phyloP scores from a whole-genome alignment of 2,329 filamentous ascomycete species.

The Metarhizium sp. region DNA sequence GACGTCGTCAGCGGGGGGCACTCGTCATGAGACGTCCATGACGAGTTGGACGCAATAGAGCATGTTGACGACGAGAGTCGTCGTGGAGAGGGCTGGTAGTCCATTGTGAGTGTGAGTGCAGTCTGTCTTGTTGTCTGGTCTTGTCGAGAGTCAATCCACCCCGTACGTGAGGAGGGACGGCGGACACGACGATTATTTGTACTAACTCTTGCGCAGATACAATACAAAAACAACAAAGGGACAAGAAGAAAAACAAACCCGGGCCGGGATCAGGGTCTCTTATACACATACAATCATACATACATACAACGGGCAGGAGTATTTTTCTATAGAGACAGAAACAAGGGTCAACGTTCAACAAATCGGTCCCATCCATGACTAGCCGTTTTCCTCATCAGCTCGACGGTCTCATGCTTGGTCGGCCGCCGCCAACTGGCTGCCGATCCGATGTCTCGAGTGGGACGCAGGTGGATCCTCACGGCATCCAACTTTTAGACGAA shows the following conservation, averaged over 20 bases:
- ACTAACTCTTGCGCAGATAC: neutral
- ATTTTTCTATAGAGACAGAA: neutral
- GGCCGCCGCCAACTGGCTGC: conserved; percentile 1
- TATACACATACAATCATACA: neutral
- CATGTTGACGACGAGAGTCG: conserved; percentile 2
- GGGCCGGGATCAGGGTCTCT: neutral
- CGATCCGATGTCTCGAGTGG: conserved; percentile 3
- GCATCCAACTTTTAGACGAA: neutral
- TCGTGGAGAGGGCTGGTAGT: neutral
- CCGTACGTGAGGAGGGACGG: too few species aligned
- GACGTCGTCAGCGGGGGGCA: conserved; percentile 9
- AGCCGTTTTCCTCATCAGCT: conserved; percentile 1
- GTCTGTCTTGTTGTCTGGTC: too few species aligned
- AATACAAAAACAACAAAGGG: neutral
- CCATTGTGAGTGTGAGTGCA: neutral
- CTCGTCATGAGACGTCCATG: neutral
- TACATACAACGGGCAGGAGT: neutral
- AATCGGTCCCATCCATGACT: neutral
- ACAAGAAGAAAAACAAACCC: neutral
- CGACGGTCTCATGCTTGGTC: neutral
- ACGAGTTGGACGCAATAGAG: conserved; percentile 2
- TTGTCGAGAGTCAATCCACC: too few species aligned
- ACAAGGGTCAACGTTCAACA: neutral
- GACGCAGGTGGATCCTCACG: neutral
- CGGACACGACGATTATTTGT: too few species aligned